phyloP scores from a whole-genome alignment of 257 asterid genomes.

The Lithospermum erythrorhizon region DNA sequence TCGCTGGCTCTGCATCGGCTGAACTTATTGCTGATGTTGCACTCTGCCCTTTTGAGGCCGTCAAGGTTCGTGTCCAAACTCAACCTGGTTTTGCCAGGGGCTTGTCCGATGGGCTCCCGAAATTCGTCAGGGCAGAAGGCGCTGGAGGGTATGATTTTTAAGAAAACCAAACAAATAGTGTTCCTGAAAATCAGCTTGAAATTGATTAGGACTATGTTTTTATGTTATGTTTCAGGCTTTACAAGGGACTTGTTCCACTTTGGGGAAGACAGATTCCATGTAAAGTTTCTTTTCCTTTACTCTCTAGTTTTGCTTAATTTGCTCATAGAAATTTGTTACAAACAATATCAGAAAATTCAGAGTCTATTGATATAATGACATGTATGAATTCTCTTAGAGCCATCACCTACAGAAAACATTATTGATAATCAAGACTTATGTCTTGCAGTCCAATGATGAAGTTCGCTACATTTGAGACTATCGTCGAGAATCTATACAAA shows the following conservation, averaged over 20 bases:
- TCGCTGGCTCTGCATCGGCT: conserved; percentile 71
- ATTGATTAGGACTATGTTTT: not conserved
- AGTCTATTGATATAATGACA: too few species aligned
- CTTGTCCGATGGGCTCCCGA: conserved; percentile 58
- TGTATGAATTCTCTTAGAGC: not conserved
- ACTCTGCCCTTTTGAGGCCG: conserved; percentile 71
- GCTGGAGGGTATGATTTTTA: conserved; percentile 33
- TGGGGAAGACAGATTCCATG: conserved; percentile 85
- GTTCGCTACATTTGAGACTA: conserved; percentile 55
- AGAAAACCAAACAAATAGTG: not conserved
- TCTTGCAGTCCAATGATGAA: conserved; percentile 57
- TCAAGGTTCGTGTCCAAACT: conserved; percentile 65
- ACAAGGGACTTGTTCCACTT: conserved; percentile 63
- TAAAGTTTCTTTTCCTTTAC: conserved; percentile 15
- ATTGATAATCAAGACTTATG: not conserved
- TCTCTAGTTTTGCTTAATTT: too few species aligned
- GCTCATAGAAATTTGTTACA: too few species aligned
- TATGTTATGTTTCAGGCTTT: conserved; percentile 33
- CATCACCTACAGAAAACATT: too few species aligned
- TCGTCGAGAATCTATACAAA: conserved; percentile 53
- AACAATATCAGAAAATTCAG: too few species aligned
- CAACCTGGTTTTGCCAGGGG: conserved; percentile 65
- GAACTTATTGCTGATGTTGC: conserved; percentile 54
- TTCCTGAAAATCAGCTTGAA: not conserved
- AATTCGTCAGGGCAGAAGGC: conserved; percentile 45